Evolutionary conservation across 108 stramenopile genomes (phyloP), one percentile per base, ranked within the genome.

Genomic region (Nitzschia putrida): DNA sequence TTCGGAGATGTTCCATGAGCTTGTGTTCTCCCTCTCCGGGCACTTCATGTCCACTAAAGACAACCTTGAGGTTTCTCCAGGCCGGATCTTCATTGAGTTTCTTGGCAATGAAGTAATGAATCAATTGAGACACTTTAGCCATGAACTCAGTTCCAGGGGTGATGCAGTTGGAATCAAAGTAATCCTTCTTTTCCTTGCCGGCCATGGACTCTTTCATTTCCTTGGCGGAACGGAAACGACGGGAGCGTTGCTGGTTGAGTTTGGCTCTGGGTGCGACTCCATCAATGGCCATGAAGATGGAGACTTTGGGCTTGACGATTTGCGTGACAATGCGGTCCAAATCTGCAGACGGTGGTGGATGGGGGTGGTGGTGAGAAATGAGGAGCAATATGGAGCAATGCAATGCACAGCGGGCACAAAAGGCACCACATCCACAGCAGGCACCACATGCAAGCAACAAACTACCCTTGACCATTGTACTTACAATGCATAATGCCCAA

Each of bases 11-110:
- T 67, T 98, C 89, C 99, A 99, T 99, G 71, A 99, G 97, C 79
- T 99, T 99, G 83, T 99, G 99, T 78, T 99, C 98, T 29, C 99
- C 99, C 70, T 99, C 98, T 2, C 99, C 98, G 1, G 99, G 99
- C 47, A 98, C 85, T 38, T 99, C 97, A 14, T 96, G 97, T 23
- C 99, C 99, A 34, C 93, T 94, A 84, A 97, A 99, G 53, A 98
- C 90, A 21, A 99, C 84, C 49, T 88, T 90, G 40, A 97, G 70
- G 54, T 86, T 81, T 65, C 83, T 80, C 97, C 97, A 99, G 60
- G 85, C 64, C 0, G 96, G 97, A 72, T 99, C 99, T 66, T 94
- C 96, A 54, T 97, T 94, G 57, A 99, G 79, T 80, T 98, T 98
- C 69, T 95, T 92, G 42, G 89, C 79, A 66, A 97, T 92, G 58